Evolutionary conservation across 2,329 filamentous ascomycete genomes (phyloP).

Genomic region (Cytospora leucostoma): DNA sequence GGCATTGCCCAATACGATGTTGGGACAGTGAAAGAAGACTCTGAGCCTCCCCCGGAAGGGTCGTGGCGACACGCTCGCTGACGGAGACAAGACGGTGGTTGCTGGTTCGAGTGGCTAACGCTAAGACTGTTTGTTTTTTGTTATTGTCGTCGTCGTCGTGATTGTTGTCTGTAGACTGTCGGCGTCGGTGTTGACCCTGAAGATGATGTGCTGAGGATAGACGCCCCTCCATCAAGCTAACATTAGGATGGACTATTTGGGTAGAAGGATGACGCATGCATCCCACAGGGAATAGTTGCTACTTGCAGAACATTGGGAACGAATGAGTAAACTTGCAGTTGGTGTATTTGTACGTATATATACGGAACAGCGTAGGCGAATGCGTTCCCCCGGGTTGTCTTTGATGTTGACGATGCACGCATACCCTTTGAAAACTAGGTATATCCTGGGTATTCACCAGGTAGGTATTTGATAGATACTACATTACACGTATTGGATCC

Average conservation of each 20-base stretch:
- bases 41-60: conserved; percentile 3
- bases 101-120: too few relatives aligned
- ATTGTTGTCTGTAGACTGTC: neutral
- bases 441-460: too few relatives aligned
- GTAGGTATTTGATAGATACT: too few relatives aligned
- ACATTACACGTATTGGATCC: too few relatives aligned
- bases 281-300: neutral
- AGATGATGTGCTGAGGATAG: conserved; percentile 11
- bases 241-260: conserved; percentile 16
- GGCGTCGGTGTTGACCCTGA: conserved; percentile 1
- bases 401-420: too few relatives aligned
- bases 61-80: neutral
- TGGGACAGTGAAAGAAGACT: conserved; percentile 7
- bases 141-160: neutral
- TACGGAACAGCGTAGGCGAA: too few relatives aligned
- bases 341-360: too few relatives aligned
- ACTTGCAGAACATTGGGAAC: neutral
- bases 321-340: too few relatives aligned
- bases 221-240: conserved; percentile 9
- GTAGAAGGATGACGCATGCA: neutral
- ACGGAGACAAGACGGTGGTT: too few relatives aligned
- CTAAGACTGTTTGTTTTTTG: neutral
- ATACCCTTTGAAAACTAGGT: too few relatives aligned
- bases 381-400: too few relatives aligned
- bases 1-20: conserved; percentile 11